Base-by-base conservation (phyloP, 306 rosid species). In the Castanea crenata region DNA sequence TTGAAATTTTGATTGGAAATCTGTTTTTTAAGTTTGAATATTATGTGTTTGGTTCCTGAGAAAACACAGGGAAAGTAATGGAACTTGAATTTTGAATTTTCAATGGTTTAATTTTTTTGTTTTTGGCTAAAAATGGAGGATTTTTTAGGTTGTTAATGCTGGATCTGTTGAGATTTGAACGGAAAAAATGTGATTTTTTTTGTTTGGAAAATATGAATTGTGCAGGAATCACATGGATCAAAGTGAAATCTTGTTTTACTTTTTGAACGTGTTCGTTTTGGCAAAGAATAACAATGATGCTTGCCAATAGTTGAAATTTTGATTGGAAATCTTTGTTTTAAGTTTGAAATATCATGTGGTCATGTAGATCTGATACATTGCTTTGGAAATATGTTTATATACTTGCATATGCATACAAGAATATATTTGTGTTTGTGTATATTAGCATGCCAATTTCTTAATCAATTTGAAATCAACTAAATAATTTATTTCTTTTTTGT, bases 151-250 rank as follows among this genome's bases (percentile, higher is more conserved):
- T 19, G 20, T 54, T 6, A 5, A 4, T 21, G 59, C 29, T 74
- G 75, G 85, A 77, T 82, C 76, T 29, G 11, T 41, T 58, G 69
- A 62, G 25, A 76, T 62, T 46, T 55, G 71, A 23, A 5, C 11
- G 52, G 35, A 11, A 16, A 25, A 20, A 62, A 62, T 70, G 52
- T 6, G 27, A 12, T 13, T 29, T 68, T 68, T 9, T 25, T 5
- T 2, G 34, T 62, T 35, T 14, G 25, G 35, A 79, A 55, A 29
- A 19, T 32, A 20, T 54, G 11, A n/a, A 25, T 31, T 73, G 9
- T 63, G 74, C 58, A 21, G 6, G 35, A 51, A 23, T 56, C 10
- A n/a, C 9, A 41, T 34, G 67, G 29, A 55, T 65, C 74, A 35
- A 18, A 71, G 64, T 41, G 29, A 7, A 12, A 71, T 21, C 18